Percentiles rank a stretch among this genome's conserved stretches.
These are phyloP conservation scores for Lecanoromycetidae sp. DNA, from an alignment of 2,329 filamentous ascomycete species.

Conservation along the genomic window DNA sequence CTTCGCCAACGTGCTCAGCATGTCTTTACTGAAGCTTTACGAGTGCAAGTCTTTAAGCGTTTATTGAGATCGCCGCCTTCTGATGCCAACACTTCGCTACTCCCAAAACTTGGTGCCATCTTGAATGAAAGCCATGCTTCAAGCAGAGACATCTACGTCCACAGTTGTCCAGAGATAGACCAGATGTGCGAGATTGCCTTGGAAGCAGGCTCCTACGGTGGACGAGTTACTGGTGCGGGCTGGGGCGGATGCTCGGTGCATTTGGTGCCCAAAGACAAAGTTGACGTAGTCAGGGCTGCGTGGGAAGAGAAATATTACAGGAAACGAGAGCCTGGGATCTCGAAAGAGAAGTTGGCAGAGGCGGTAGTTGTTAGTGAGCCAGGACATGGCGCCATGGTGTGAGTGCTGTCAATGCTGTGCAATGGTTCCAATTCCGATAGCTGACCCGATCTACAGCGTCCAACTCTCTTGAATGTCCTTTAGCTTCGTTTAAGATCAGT, in stretches of 20 bases:
- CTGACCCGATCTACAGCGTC: neutral
- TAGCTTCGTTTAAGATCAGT: too few species aligned
- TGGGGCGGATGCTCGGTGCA: conserved; percentile 97
- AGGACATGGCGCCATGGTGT: conserved; percentile 47
- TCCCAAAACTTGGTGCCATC: conserved; percentile 55
- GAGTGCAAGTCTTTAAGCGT: conserved; percentile 71
- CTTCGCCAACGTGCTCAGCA: conserved; percentile 79
- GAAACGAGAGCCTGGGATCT: conserved; percentile 55
- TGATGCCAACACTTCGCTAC: conserved; percentile 48
- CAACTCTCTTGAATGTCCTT: conserved; percentile 6
- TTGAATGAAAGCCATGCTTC: conserved; percentile 85
- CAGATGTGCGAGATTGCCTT: conserved; percentile 70
- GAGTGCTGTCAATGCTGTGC: neutral
- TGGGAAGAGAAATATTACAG: conserved; percentile 74
- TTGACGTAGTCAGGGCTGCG: conserved; percentile 63
- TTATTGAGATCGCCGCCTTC: conserved; percentile 46
- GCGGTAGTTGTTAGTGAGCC: conserved; percentile 86
- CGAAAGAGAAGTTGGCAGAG: conserved; percentile 58
- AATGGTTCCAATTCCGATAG: neutral
- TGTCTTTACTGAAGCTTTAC: conserved; percentile 78
- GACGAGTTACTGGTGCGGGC: conserved; percentile 78
- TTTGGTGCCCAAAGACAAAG: conserved; percentile 71
- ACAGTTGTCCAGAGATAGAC: conserved; percentile 86
- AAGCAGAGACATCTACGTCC: conserved; percentile 79
- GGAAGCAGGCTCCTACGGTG: conserved; percentile 68